Evolutionary conservation across 331 rosid genomes (phyloP).

Genomic region (Stylosanthes scabra): DNA sequence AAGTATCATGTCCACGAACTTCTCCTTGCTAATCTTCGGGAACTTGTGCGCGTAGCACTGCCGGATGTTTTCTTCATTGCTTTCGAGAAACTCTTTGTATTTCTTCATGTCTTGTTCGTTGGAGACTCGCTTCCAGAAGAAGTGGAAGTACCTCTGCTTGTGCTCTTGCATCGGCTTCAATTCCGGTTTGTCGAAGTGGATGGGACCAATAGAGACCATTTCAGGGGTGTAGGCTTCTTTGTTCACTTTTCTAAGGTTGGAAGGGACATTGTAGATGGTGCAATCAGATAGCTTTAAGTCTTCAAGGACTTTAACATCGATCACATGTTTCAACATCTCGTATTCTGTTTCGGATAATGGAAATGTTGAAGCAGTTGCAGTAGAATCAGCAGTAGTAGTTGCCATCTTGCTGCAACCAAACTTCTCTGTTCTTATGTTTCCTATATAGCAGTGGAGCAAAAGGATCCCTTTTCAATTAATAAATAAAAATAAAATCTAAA

Average conservation of each 20-base stretch:
- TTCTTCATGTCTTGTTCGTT: not conserved
- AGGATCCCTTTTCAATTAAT: not conserved
- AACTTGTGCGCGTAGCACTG: constrained; percentile 35
- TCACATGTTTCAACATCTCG: constrained; percentile 34
- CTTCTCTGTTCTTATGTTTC: constrained; percentile 1
- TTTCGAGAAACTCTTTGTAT: not conserved
- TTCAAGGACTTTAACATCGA: constrained; percentile 33
- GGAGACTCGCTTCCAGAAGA: constrained; percentile 31
- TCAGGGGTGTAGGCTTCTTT: constrained; percentile 43
- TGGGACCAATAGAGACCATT: constrained; percentile 49
- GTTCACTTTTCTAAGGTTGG: constrained; percentile 29
- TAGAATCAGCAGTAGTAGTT: not conserved
- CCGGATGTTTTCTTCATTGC: constrained; percentile 14
- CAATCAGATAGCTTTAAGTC: not conserved
- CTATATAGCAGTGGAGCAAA: not conserved
- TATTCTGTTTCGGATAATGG: constrained; percentile 21
- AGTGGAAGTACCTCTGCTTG: constrained; percentile 35
- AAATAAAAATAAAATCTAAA: not conserved
- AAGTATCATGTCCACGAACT: constrained; percentile 24
- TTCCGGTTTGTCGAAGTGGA: not conserved
- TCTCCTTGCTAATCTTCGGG: not conserved
- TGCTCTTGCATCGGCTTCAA: constrained; percentile 43
- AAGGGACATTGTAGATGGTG: constrained; percentile 47
- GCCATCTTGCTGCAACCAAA: constrained; percentile 24
- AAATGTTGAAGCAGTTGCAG: not conserved